These are phyloP conservation scores for Hippophae gyantsensis DNA, from an alignment of 306 rosid genomes.

Conservation along the genomic window DNA sequence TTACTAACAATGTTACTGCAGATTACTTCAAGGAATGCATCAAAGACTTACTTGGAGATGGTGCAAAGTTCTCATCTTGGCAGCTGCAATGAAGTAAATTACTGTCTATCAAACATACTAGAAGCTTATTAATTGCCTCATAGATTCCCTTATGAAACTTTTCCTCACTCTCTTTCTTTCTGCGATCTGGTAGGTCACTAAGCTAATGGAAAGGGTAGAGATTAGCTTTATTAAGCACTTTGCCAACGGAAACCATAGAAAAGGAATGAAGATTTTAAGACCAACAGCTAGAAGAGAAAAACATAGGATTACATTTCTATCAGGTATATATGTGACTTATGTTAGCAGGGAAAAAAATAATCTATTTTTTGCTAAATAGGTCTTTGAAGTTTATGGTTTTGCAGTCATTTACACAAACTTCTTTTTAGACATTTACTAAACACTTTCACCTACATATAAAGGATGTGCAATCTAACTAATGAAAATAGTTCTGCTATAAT, in stretches of 20 bases:
- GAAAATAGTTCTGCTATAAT: background rate
- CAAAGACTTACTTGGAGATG: constrained; percentile 54
- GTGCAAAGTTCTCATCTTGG: constrained; percentile 57
- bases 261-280: constrained; percentile 43
- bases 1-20: constrained; percentile 12
- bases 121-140: background rate
- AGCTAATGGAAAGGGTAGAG: constrained; percentile 63
- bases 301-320: constrained; percentile 41
- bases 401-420: no score
- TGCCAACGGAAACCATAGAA: constrained; percentile 37
- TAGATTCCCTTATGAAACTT: background rate
- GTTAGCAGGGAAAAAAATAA: background rate
- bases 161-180: constrained; percentile 6
- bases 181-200: constrained; percentile 30
- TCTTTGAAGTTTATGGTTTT: no score
- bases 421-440: no score
- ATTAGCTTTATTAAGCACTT: constrained; percentile 49
- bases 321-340: constrained; percentile 24
- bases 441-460: no score
- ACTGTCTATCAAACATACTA: background rate
- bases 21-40: constrained; percentile 49
- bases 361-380: no score
- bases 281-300: constrained; percentile 39
- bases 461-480: background rate
- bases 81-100: constrained; percentile 42